Evolutionary conservation across 2,329 filamentous ascomycete species (phyloP).

Genomic region (Aspergillus sp.): DNA sequence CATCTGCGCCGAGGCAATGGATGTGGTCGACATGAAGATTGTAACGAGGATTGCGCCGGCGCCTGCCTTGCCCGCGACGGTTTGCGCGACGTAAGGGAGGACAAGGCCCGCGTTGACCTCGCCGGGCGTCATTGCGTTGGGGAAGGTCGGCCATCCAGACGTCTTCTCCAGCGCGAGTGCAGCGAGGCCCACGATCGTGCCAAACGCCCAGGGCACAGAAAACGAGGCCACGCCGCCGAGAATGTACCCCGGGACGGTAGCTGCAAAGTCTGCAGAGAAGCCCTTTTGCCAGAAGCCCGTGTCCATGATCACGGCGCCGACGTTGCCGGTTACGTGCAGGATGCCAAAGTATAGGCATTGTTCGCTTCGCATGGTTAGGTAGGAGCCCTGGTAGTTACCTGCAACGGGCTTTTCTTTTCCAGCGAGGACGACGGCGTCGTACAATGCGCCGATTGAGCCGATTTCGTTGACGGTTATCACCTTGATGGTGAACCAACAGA

Average conservation of each 20-base stretch:
- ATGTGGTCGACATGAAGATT: constrained; percentile 6
- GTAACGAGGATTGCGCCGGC: constrained; percentile 1
- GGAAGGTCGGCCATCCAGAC: not conserved
- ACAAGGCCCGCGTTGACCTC: not conserved
- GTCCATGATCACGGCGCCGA: constrained; percentile 8
- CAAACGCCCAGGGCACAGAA: constrained; percentile 5
- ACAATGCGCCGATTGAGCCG: constrained; percentile 4
- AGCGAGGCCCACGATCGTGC: constrained; percentile 5
- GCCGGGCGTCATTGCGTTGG: not conserved
- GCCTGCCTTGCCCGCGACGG: not conserved
- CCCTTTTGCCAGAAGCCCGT: constrained; percentile 12
- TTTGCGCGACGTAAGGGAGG: constrained; percentile 1
- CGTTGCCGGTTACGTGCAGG: constrained; percentile 5
- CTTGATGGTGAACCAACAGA: constrained; percentile 11
- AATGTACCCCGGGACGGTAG: constrained; percentile 3
- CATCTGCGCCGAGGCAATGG: constrained; percentile 2
- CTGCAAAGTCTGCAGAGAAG: constrained; percentile 4
- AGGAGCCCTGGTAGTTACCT: constrained; percentile 8
- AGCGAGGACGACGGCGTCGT: constrained; percentile 2
- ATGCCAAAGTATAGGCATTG: constrained; percentile 9
- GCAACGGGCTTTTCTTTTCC: constrained; percentile 12
- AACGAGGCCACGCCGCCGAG: constrained; percentile 37
- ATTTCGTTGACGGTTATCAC: constrained; percentile 9
- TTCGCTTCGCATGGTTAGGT: constrained; percentile 9
- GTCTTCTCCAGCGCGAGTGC: not conserved